Conservation (phyloP, 495 filamentous ascomycete species). For the Arthonia radiata region DNA sequence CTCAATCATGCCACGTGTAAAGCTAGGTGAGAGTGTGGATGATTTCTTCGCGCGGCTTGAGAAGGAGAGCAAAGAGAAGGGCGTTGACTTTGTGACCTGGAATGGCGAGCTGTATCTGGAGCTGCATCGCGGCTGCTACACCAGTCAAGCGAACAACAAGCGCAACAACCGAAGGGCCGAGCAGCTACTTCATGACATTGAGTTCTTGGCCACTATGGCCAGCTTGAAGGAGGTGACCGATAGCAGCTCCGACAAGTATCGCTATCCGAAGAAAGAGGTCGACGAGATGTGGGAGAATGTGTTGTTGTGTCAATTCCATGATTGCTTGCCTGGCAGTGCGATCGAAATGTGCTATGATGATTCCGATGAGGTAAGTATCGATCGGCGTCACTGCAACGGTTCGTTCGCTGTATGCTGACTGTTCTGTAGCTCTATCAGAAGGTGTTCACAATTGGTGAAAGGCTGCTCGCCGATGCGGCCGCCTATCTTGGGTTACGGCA, state of each 20-base stretch:
- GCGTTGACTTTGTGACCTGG: constrained; percentile 75
- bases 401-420: constrained; percentile 3
- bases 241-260: too few species aligned
- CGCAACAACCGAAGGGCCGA: constrained; percentile 73
- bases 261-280: constrained; percentile 74
- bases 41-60: constrained; percentile 80
- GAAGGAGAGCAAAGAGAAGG: constrained; percentile 38
- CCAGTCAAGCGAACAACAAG: constrained; percentile 93
- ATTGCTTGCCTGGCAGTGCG: constrained; percentile 80
- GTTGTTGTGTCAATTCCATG: constrained; percentile 86
- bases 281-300: constrained; percentile 83
- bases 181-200: constrained; percentile 60
- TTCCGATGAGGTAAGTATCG: constrained; percentile 37
- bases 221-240: too few species aligned
- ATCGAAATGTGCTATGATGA: constrained; percentile 97
- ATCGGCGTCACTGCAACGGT: not conserved
- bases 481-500: constrained; percentile 34
- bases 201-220: constrained; percentile 69
- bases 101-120: constrained; percentile 97
- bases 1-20: constrained; percentile 57
- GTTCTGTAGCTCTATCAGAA: constrained; percentile 39
- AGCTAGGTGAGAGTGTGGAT: constrained; percentile 82
- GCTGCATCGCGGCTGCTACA: constrained; percentile 87
- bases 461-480: constrained; percentile 42
- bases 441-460: constrained; percentile 53